These are phyloP conservation scores for Zelopaecilomyces penicillatus DNA, from an alignment of 2,329 filamentous ascomycete genomes.

Conservation along the genomic window DNA sequence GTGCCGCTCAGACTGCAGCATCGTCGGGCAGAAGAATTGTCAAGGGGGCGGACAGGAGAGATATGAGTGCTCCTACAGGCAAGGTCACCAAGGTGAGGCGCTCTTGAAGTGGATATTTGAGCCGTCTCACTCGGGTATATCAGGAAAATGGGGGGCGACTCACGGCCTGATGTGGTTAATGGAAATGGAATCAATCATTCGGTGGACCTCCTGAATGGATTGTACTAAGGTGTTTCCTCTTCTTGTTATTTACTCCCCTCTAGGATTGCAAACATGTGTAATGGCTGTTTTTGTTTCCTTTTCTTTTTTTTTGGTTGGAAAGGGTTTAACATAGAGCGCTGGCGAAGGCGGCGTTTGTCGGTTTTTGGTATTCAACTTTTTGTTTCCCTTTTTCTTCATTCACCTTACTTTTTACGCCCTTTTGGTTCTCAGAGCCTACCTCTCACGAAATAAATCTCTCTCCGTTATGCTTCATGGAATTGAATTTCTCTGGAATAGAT, in stretches of 20 bases:
- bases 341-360: constrained; percentile 10
- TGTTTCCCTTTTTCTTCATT: constrained; percentile 1
- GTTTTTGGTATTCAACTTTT: neutral
- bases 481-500: too few species aligned
- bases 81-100: constrained; percentile 15
- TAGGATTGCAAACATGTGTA: neutral
- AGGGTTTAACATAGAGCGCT: constrained; percentile 3
- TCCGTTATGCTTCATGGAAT: too few species aligned
- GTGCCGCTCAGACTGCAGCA: constrained; percentile 53
- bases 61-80: constrained; percentile 40
- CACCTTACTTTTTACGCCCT: too few species aligned
- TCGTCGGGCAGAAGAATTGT: constrained; percentile 51
- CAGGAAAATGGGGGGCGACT: too few species aligned
- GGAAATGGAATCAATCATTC: too few species aligned
- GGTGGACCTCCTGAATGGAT: too few species aligned
- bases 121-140: too few species aligned
- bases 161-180: too few species aligned
- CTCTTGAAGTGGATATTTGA: constrained; percentile 1
- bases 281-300: neutral
- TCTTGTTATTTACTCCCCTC: neutral
- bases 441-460: too few species aligned
- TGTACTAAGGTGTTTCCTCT: too few species aligned
- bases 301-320: constrained; percentile 1
- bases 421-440: too few species aligned
- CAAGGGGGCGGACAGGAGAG: constrained; percentile 37